Percentiles rank a stretch among this genome's conserved stretches.
Evolutionary conservation across 208 protist species (phyloP).

Genomic region (Phytomonas sp.): DNA sequence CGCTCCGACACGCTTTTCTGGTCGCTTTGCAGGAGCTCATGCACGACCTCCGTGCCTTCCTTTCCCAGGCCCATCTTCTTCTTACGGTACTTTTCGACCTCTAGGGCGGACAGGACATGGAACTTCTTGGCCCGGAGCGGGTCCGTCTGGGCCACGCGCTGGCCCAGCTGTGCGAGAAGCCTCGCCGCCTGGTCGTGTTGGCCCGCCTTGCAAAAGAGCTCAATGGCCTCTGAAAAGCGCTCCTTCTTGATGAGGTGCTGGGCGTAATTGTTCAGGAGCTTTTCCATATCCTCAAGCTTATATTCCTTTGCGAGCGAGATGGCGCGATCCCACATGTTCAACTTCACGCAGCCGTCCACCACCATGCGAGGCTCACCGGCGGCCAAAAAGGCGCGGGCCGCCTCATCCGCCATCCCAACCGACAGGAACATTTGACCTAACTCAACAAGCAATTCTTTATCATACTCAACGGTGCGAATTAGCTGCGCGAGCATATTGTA

Average conservation of each 20-base stretch:
- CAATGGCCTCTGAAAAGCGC: slow-evolving; percentile 91
- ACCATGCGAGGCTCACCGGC: slow-evolving; percentile 80
- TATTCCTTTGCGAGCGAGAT: slow-evolving; percentile 89
- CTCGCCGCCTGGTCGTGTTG: slow-evolving; percentile 90
- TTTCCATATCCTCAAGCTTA: slow-evolving; percentile 73
- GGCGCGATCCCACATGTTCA: slow-evolving; percentile 91
- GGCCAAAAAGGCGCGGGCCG: slow-evolving; percentile 86
- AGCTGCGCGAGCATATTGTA: slow-evolving; percentile 87
- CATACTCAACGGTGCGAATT: slow-evolving; percentile 79
- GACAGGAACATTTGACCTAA: slow-evolving; percentile 88
- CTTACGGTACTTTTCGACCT: slow-evolving; percentile 88
- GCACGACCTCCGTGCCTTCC: slow-evolving; percentile 54
- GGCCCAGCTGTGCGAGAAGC: slow-evolving; percentile 84
- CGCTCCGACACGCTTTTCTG: slow-evolving; percentile 60
- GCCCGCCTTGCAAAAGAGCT: slow-evolving; percentile 94
- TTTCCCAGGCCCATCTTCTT: slow-evolving; percentile 57
- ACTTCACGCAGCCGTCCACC: slow-evolving; percentile 91
- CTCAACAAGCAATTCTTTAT: slow-evolving; percentile 76
- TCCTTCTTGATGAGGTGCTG: slow-evolving; percentile 83
- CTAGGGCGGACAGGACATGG: slow-evolving; percentile 92
- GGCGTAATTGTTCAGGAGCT: slow-evolving; percentile 86
- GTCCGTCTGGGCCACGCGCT: slow-evolving; percentile 61
- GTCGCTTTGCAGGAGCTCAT: slow-evolving; percentile 77
- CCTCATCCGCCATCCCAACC: slow-evolving; percentile 87
- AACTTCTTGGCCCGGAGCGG: slow-evolving; percentile 93